Percentiles rank a stretch among this genome's conserved stretches.
Conservation (phyloP, 1,284 basidiomycete genomes). For the Clitocybe nebularis region DNA sequence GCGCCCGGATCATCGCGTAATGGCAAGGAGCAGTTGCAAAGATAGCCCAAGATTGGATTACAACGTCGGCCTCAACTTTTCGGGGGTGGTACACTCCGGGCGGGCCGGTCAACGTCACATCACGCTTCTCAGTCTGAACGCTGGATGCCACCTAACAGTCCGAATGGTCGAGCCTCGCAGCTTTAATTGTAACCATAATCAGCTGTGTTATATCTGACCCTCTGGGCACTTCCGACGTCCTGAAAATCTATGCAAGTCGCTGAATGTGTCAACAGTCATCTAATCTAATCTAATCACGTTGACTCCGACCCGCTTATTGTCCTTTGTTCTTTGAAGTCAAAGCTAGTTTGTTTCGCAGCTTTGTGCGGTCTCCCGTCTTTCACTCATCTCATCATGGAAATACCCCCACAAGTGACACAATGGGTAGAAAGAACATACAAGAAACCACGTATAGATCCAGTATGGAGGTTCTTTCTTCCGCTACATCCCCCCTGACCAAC, state of each 20-base stretch:
- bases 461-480: conserved; percentile 24
- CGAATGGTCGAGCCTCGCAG: too few relatives aligned
- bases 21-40: neutral
- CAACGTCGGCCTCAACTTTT: too few relatives aligned
- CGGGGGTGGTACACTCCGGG: too few relatives aligned
- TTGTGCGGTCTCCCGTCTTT: too few relatives aligned
- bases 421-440: conserved; percentile 50
- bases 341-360: neutral
- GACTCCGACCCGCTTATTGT: neutral
- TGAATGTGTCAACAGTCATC: conserved; percentile 15
- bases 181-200: too few relatives aligned
- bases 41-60: too few relatives aligned
- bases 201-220: too few relatives aligned
- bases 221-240: too few relatives aligned
- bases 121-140: too few relatives aligned
- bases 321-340: conserved; percentile 9
- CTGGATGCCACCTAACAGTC: too few relatives aligned
- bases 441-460: conserved; percentile 52
- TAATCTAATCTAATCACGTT: conserved; percentile 19
- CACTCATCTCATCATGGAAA: conserved; percentile 23
- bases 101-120: too few relatives aligned
- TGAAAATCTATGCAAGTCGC: neutral
- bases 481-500: neutral
- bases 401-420: conserved; percentile 29
- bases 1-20: conserved; percentile 15